A percentile compares a stretch with the other conserved stretches of the same genome.
phyloP scores from a whole-genome alignment of 306 rosid genomes.

The Calophaca sinica region DNA sequence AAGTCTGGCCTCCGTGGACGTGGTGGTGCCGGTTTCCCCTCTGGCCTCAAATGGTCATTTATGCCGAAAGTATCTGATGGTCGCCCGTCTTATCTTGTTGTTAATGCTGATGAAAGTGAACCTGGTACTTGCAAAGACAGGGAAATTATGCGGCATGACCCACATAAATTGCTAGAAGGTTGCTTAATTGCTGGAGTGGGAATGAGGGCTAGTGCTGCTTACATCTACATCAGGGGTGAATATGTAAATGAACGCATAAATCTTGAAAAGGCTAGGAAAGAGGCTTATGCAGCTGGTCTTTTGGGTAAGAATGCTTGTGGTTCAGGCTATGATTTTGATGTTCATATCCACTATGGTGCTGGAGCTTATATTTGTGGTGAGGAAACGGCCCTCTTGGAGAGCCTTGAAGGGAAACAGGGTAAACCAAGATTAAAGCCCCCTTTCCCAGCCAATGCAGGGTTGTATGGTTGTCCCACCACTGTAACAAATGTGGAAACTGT shows the following conservation, averaged over 20 bases:
- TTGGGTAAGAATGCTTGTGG: slow-evolving; percentile 99
- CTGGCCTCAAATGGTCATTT: slow-evolving; percentile 99
- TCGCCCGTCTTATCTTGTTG: slow-evolving; percentile 98
- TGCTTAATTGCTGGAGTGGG: slow-evolving; percentile 98
- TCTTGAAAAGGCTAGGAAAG: slow-evolving; percentile 90
- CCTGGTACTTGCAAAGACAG: slow-evolving; percentile 99
- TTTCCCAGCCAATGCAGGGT: slow-evolving; percentile 98
- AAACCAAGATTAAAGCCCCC: slow-evolving; percentile 99
- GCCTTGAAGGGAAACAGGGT: slow-evolving; percentile 99
- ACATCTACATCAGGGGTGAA: slow-evolving; percentile 94
- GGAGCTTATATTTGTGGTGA: slow-evolving; percentile 99
- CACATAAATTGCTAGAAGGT: slow-evolving; percentile 93
- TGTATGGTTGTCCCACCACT: slow-evolving; percentile 97
- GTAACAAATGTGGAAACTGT: slow-evolving; percentile 98
- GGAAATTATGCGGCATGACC: slow-evolving; percentile 98
- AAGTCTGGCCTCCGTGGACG: slow-evolving; percentile 99
- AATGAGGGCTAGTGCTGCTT: slow-evolving; percentile 99
- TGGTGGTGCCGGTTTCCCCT: slow-evolving; percentile 99
- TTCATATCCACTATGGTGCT: slow-evolving; percentile 95
- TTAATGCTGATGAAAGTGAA: slow-evolving; percentile 99
- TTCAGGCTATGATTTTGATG: slow-evolving; percentile 95
- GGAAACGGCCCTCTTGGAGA: slow-evolving; percentile 97
- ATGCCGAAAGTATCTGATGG: slow-evolving; percentile 99
- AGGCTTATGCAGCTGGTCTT: slow-evolving; percentile 90
- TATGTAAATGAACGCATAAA: slow-evolving; percentile 87